These are phyloP conservation scores for Physcomitrellopsis africana DNA, from an alignment of 225 moss, liverwort and hornwort genomes.

Conservation along the genomic window DNA sequence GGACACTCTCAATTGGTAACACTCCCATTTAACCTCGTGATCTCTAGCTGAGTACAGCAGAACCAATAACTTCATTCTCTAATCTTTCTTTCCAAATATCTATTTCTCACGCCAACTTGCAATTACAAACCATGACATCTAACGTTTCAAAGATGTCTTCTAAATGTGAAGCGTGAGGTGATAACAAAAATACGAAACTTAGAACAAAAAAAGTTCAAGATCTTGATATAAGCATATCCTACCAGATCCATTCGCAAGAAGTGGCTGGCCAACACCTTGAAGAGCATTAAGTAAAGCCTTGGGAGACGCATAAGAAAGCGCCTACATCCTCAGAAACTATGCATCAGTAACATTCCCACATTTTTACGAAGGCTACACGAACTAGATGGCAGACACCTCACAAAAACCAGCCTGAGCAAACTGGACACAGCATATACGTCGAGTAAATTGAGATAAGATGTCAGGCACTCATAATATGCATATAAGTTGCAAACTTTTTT, in stretches of 20 bases:
- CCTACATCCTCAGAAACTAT: slow-evolving; percentile 51
- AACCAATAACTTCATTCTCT: neutral
- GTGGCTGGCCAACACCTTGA: slow-evolving; percentile 74
- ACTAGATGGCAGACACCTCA: slow-evolving; percentile 2
- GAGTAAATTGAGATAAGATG: no score
- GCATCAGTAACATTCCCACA: slow-evolving; percentile 23
- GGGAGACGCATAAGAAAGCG: slow-evolving; percentile 92
- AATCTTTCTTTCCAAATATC: neutral
- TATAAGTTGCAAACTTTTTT: neutral
- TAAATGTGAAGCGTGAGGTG: neutral
- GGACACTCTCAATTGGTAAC: no score
- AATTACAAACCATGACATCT: neutral
- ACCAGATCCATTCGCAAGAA: slow-evolving; percentile 63
- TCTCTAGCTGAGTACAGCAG: no score
- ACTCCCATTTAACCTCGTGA: no score
- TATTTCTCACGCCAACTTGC: neutral
- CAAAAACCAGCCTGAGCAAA: slow-evolving; percentile 13
- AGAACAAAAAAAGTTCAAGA: neutral
- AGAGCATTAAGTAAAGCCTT: slow-evolving; percentile 81
- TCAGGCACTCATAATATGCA: slow-evolving; percentile 9
- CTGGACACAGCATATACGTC: neutral
- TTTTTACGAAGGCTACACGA: neutral
- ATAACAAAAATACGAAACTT: neutral
- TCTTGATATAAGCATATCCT: slow-evolving; percentile 19
- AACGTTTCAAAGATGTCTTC: neutral